Percentiles rank a stretch among this genome's conserved stretches.
These are phyloP conservation scores for Escallonia herrerae DNA, from an alignment of 129 eudicot genomes.

Conservation along the genomic window DNA sequence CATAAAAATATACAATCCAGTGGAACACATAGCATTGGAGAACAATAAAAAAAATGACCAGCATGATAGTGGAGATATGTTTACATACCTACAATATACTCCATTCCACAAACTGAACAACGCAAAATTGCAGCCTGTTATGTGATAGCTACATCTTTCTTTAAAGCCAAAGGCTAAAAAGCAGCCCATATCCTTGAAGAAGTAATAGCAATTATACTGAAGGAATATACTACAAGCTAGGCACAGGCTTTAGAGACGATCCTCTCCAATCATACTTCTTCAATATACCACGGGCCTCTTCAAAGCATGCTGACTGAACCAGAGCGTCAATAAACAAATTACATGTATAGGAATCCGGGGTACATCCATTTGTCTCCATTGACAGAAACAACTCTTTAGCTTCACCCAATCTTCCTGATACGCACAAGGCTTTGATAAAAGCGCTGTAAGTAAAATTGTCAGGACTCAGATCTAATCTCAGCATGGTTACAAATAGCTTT, in stretches of 20 bases:
- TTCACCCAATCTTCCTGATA: constrained; percentile 46
- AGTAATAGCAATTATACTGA: not conserved
- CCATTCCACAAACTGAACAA: constrained; percentile 15
- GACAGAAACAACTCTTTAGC: constrained; percentile 64
- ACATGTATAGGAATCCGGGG: constrained; percentile 74
- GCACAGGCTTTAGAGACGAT: constrained; percentile 39
- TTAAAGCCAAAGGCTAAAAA: constrained; percentile 11
- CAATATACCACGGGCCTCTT: constrained; percentile 56
- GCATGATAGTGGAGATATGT: not conserved
- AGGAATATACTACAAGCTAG: constrained; percentile 17
- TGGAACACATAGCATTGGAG: not conserved
- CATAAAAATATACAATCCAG: not conserved
- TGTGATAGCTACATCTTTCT: constrained; percentile 3
- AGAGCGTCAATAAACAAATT: constrained; percentile 47
- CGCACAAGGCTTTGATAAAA: constrained; percentile 57
- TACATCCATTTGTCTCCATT: constrained; percentile 71
- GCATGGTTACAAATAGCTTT: constrained; percentile 56
- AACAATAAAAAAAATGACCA: not conserved
- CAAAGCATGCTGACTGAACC: constrained; percentile 34
- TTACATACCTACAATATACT: constrained; percentile 6
- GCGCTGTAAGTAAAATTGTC: constrained; percentile 63
- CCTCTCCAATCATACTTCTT: constrained; percentile 51
- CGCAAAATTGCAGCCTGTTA: constrained; percentile 9
- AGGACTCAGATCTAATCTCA: constrained; percentile 58
- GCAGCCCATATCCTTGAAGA: not conserved